These are phyloP conservation scores for Postia placenta DNA, from an alignment of 768 basidiomycete species.

Conservation along the genomic window DNA sequence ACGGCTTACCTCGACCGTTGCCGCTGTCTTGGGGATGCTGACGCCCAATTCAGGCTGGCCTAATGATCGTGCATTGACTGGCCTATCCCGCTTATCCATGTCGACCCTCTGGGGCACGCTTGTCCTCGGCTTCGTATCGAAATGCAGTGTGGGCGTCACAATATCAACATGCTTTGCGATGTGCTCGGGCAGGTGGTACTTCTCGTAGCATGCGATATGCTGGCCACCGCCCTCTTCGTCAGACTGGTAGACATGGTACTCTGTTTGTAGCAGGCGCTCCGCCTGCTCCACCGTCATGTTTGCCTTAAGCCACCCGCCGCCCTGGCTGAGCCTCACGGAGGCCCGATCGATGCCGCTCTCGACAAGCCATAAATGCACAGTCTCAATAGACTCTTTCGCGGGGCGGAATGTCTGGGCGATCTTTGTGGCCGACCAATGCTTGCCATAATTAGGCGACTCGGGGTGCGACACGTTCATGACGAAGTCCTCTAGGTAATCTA, in stretches of 20 bases:
- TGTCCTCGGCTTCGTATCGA: constrained; percentile 40
- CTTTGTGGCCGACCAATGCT: constrained; percentile 40
- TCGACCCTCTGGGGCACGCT: neutral
- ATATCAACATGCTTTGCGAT: constrained; percentile 57
- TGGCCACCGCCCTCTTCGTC: constrained; percentile 30
- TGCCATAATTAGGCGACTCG: constrained; percentile 42
- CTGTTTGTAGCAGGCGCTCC: constrained; percentile 36
- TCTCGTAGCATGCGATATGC: constrained; percentile 50
- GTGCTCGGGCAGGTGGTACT: constrained; percentile 56
- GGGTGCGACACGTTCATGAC: constrained; percentile 45
- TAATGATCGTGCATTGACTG: neutral
- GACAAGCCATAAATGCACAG: constrained; percentile 38
- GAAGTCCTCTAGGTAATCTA: constrained; percentile 36
- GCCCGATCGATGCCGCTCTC: constrained; percentile 4
- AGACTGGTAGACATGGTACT: constrained; percentile 36
- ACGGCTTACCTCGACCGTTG: constrained; percentile 7
- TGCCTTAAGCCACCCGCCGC: constrained; percentile 40
- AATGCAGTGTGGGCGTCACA: constrained; percentile 68
- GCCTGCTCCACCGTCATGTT: constrained; percentile 38
- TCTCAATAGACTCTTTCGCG: constrained; percentile 30
- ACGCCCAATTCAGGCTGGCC: constrained; percentile 11
- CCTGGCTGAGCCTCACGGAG: constrained; percentile 26
- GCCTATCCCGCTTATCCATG: neutral
- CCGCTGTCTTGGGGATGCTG: constrained; percentile 12
- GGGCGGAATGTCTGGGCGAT: constrained; percentile 42